Evolutionary conservation across 352 stramenopile genomes (phyloP).

Genomic region (Globisporangium echinulatum): DNA sequence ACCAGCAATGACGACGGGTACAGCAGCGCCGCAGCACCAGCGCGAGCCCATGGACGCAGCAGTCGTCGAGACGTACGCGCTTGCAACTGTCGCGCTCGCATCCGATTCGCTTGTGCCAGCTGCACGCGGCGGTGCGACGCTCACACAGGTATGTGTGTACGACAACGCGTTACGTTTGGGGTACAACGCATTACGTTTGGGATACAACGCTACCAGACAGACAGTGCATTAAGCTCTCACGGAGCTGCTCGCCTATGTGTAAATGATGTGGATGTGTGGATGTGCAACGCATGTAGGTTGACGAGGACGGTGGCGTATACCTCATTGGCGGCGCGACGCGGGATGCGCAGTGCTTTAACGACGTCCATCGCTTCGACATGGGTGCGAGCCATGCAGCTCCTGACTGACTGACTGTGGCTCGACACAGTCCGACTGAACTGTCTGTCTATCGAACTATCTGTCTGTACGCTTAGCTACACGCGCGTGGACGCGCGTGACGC

Average conservation of each 20-base stretch:
- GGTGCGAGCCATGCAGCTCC: constrained; percentile 8
- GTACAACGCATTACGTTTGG: neutral
- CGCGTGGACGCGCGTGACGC: constrained; percentile 18
- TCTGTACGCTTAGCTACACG: constrained; percentile 8
- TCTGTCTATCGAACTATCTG: neutral
- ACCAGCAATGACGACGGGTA: neutral
- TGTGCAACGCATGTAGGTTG: constrained; percentile 9
- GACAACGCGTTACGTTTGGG: neutral
- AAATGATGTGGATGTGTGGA: neutral
- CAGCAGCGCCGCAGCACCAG: constrained; percentile 7
- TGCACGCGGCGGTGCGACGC: constrained; percentile 38
- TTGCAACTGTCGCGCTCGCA: constrained; percentile 5
- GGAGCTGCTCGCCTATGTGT: too few species aligned
- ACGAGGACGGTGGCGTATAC: constrained; percentile 27
- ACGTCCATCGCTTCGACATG: constrained; percentile 50
- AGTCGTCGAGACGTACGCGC: neutral
- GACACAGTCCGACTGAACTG: neutral
- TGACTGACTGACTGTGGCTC: neutral
- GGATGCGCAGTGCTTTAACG: constrained; percentile 41
- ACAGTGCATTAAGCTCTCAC: too few species aligned
- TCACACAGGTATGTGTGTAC: constrained; percentile 29
- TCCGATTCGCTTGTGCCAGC: constrained; percentile 13
- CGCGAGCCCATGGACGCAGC: neutral
- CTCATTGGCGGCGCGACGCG: constrained; percentile 58
- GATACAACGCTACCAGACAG: neutral